These are phyloP conservation scores for Umbelopsis ramanniana DNA, from an alignment of 192 early-diverging fungal genomes.

Conservation along the genomic window DNA sequence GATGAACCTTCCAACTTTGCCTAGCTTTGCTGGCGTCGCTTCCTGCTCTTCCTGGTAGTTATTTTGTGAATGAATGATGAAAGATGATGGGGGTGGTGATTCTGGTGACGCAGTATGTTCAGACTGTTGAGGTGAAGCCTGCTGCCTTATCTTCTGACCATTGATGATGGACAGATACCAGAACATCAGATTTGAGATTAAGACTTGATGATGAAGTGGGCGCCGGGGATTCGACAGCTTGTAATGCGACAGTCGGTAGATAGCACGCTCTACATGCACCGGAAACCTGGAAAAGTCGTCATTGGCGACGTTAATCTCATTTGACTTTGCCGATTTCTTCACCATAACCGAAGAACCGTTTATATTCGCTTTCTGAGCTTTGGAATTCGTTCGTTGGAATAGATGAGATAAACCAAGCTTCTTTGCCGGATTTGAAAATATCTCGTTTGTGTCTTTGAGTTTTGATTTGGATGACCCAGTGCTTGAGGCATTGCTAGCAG, in stretches of 20 bases:
- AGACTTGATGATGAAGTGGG: conserved; percentile 73
- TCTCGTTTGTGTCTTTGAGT: not conserved
- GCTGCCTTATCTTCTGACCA: not conserved
- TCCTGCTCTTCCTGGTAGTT: conserved; percentile 7
- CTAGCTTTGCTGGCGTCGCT: conserved; percentile 6
- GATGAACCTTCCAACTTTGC: conserved; percentile 12
- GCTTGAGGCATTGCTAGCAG: not conserved
- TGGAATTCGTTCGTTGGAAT: conserved; percentile 3
- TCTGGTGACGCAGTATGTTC: not conserved
- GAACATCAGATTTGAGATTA: conserved; percentile 83
- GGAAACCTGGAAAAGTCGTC: conserved; percentile 39
- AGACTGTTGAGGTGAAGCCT: not conserved
- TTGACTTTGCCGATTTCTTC: not conserved
- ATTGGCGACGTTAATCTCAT: not conserved
- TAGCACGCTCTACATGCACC: conserved; percentile 77
- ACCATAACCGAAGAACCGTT: not conserved
- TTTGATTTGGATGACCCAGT: not conserved
- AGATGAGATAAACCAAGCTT: not conserved
- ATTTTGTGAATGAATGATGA: not conserved
- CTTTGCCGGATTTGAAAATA: not conserved
- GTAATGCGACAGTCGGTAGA: conserved; percentile 75
- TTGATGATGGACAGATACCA: conserved; percentile 77
- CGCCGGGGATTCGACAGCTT: conserved; percentile 77
- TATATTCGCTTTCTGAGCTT: not conserved
- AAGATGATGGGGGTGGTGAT: not conserved